Evolutionary conservation across 1,284 basidiomycete species (phyloP), one percentile per base, ranked within the genome.

Genomic region (Irpex rosettiformis): DNA sequence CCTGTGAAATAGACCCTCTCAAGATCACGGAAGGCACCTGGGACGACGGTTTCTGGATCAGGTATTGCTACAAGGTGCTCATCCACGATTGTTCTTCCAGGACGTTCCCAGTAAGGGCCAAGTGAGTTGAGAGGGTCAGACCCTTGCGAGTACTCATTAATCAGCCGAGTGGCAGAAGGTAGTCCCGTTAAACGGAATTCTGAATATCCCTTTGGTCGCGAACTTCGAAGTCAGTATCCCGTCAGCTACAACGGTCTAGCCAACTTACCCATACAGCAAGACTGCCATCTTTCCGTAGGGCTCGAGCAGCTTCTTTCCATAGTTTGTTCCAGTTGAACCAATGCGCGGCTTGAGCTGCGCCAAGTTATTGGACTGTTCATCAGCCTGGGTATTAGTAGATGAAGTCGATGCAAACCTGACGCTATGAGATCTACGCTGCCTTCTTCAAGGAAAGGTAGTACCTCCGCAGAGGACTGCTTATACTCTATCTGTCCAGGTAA

Each of bases 261-360:
- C n/a, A n/a, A n/a, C 43, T 18, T 59, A 91, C 91, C 84, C 91
- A 93, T 64, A 91, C 86, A 2, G 89, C 90, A 5, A 86, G 83
- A 0, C 84, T 88, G 0, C 92, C 94, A 7, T 85, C 81, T 0
- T 78, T 80, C 42, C 82, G 78, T 54, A 94, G 72, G 2, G 90
- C 78, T 1, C 89, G 78, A 1, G 78, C 77, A 1, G 86, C 73
- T 69, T 93, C 86, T 0, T 78, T 80, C 89, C 93, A 95, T 4
- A 89, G 77, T 60, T 77, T 80, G 3, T 71, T 68, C 79, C 89
- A 91, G 66, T 94, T 79, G 68, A 95, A 95, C 93, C 93, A 95
- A 69, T 96, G 93, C 0, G 86, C 86, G 0, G 93, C 85, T 72
- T 94, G 93, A 1, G 89, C 91, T 89, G 60, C 2, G 43, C 33